Conservation (phyloP, 2,329 filamentous ascomycete genomes). For the Aureobasidium lini region DNA sequence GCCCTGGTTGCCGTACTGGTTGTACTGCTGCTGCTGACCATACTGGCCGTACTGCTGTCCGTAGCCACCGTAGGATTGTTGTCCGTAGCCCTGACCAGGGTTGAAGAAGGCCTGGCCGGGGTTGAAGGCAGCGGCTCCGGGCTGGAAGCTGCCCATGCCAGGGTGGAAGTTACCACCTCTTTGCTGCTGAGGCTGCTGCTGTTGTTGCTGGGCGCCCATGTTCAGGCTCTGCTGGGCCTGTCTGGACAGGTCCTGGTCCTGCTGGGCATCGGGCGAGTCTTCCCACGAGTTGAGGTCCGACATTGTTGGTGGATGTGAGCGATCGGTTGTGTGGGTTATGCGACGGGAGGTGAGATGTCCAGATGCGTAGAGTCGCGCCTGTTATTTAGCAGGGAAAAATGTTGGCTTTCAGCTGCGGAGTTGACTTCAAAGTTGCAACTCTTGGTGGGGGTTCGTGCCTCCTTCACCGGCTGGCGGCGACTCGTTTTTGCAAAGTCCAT, state of each 20-base stretch:
- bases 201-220: conserved; percentile 17
- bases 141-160: conserved; percentile 25
- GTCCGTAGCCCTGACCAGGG: conserved; percentile 25
- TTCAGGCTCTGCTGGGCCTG: conserved; percentile 33
- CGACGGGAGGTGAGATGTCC: neutral
- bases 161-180: conserved; percentile 22
- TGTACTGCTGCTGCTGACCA: conserved; percentile 22
- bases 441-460: neutral
- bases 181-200: neutral
- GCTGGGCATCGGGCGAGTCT: conserved; percentile 44
- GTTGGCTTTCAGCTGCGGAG: neutral
- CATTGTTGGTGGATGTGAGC: conserved; percentile 44
- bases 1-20: conserved; percentile 24
- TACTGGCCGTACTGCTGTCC: conserved; percentile 19
- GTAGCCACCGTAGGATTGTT: conserved; percentile 28
- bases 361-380: neutral
- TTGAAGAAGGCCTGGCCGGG: conserved; percentile 32
- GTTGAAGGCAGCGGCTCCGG: conserved; percentile 30
- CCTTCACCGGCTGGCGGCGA: neutral
- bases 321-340: neutral
- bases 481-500: neutral
- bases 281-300: conserved; percentile 93
- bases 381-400: neutral
- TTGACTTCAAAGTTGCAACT: neutral
- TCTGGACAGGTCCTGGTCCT: conserved; percentile 31